These are phyloP conservation scores for Suillus bovinus DNA, from an alignment of 768 basidiomycete genomes.

Conservation along the genomic window DNA sequence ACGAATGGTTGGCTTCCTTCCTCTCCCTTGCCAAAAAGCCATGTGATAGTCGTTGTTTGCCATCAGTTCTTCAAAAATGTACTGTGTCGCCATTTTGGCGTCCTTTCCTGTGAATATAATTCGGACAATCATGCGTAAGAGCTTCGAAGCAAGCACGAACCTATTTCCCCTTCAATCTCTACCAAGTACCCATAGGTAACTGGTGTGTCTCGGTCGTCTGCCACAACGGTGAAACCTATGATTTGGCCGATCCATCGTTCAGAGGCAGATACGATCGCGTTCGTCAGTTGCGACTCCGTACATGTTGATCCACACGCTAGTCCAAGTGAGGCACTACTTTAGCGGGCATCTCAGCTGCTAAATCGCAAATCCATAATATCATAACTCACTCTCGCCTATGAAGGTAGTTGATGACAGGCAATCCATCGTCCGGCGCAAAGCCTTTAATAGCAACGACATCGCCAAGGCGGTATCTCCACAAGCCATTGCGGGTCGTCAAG, in stretches of 20 bases:
- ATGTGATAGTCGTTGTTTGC: neutral
- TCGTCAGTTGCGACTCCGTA: conserved; percentile 6
- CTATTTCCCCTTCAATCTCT: conserved; percentile 3
- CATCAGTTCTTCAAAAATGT: neutral
- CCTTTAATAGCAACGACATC: conserved; percentile 11
- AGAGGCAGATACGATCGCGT: conserved; percentile 2
- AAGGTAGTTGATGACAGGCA: conserved; percentile 10
- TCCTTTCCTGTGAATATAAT: neutral
- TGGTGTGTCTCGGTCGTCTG: neutral
- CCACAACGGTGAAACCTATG: conserved; percentile 10
- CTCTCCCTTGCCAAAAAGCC: neutral
- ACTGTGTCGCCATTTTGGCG: neutral
- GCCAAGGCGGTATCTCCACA: conserved; percentile 13
- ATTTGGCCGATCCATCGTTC: conserved; percentile 5
- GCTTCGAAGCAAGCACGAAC: neutral
- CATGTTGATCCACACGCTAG: conserved; percentile 1
- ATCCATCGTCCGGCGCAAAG: conserved; percentile 13
- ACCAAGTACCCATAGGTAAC: conserved; percentile 9
- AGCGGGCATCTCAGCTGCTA: neutral
- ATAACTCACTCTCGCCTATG: conserved; percentile 8
- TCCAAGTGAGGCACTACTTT: conserved; percentile 12
- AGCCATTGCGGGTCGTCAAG: conserved; percentile 11
- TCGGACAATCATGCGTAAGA: neutral
- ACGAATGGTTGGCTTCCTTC: conserved; percentile 11
- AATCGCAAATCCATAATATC: neutral